phyloP scores from a whole-genome alignment of 2,329 filamentous ascomycete species.

The Triangularia setosa region DNA sequence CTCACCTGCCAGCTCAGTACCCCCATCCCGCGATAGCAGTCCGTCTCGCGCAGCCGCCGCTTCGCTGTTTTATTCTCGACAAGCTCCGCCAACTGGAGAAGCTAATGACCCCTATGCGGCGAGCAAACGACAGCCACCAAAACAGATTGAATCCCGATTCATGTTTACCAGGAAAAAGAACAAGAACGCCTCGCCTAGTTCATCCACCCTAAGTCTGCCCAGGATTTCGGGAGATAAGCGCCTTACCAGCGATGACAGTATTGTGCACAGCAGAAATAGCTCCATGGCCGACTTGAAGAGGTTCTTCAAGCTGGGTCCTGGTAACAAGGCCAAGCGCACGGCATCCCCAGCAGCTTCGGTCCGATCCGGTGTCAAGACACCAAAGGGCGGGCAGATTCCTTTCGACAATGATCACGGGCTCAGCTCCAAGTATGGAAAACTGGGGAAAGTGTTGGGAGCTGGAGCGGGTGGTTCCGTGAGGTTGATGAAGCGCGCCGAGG shows the following conservation, averaged over 20 bases:
- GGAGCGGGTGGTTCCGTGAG: conserved; percentile 93
- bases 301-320: conserved; percentile 82
- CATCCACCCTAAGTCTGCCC: conserved; percentile 49
- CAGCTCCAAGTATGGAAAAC: conserved; percentile 88
- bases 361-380: conserved; percentile 47
- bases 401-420: conserved; percentile 94
- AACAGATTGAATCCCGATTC: conserved; percentile 71
- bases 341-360: conserved; percentile 57
- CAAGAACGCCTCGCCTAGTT: conserved; percentile 53
- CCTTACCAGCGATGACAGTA: conserved; percentile 42
- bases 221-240: conserved; percentile 49
- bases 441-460: conserved; percentile 88
- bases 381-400: conserved; percentile 62
- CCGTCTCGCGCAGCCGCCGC: conserved; percentile 61
- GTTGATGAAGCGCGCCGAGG: conserved; percentile 87
- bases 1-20: conserved; percentile 44
- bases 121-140: conserved; percentile 68
- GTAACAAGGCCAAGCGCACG: conserved; percentile 66
- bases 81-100: conserved; percentile 75
- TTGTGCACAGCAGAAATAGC: conserved; percentile 56
- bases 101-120: conserved; percentile 84
- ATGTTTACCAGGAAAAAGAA: conserved; percentile 74
- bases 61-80: conserved; percentile 63
- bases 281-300: conserved; percentile 95
- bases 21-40: conserved; percentile 58